Evolutionary conservation across 768 basidiomycete species (phyloP).

Genomic region (Dioszegia hungarica): DNA sequence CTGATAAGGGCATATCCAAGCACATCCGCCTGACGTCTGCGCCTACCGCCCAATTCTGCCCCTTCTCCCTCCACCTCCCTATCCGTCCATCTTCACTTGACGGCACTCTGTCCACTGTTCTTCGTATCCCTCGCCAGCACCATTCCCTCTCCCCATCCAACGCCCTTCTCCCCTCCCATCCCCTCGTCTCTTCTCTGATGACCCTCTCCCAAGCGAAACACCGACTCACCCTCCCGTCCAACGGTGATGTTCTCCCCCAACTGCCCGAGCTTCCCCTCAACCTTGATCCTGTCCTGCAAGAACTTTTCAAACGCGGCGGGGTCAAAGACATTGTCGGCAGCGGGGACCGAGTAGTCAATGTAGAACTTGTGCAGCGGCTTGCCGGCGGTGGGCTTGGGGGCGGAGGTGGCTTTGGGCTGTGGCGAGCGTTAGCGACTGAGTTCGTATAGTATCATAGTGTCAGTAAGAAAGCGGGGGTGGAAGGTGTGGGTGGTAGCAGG

Average conservation of each 20-base stretch:
- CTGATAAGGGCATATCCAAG: too few species aligned
- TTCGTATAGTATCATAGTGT: not conserved
- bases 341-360: constrained; percentile 49
- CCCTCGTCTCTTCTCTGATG: not conserved
- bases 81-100: too few species aligned
- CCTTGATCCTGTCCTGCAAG: constrained; percentile 50
- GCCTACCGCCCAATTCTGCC: too few species aligned
- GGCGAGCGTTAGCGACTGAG: not conserved
- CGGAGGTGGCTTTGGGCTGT: constrained; percentile 13
- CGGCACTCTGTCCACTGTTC: too few species aligned
- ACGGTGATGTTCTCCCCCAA: constrained; percentile 73
- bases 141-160: too few species aligned
- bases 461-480: not conserved
- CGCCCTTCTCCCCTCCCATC: not conserved
- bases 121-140: not conserved
- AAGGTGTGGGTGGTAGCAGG: not conserved
- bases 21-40: too few species aligned
- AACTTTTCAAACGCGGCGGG: constrained; percentile 72
- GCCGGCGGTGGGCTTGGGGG: constrained; percentile 20
- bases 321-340: constrained; percentile 51
- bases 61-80: too few species aligned
- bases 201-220: not conserved
- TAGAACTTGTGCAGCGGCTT: constrained; percentile 49
- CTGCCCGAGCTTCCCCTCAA: constrained; percentile 50
- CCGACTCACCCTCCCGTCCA: constrained; percentile 68